Evolutionary conservation across 805 yeast genomes (phyloP).

Genomic region (Yamadazyma takamatsuzukensis): DNA sequence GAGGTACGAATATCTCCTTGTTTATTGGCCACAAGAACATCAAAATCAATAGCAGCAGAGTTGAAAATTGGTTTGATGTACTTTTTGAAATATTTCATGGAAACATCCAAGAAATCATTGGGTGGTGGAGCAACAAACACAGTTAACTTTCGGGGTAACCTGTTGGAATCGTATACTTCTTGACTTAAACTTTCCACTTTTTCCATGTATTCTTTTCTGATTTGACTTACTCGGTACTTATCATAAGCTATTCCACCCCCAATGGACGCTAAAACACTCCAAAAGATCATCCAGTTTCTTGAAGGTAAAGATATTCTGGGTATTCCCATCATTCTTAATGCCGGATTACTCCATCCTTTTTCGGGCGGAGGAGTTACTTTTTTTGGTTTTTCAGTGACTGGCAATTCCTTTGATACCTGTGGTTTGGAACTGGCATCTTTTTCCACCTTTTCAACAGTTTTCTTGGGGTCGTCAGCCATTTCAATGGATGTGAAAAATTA

Average conservation of each 20-base stretch:
- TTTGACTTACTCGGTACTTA: conserved; percentile 62
- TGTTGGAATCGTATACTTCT: conserved; percentile 40
- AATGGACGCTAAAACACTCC: conserved; percentile 61
- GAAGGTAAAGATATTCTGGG: conserved; percentile 77
- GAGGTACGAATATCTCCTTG: conserved; percentile 84
- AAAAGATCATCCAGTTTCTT: conserved; percentile 89
- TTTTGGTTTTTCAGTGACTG: too few relatives aligned
- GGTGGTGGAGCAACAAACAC: conserved; percentile 97
- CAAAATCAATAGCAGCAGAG: conserved; percentile 81
- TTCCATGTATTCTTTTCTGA: conserved; percentile 62
- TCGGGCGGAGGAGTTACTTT: too few relatives aligned
- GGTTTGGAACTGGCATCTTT: too few relatives aligned
- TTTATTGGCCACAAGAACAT: conserved; percentile 67
- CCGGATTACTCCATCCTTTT: conserved; percentile 67
- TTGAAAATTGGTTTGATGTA: conserved; percentile 83
- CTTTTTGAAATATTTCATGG: conserved; percentile 68
- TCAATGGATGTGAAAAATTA: too few relatives aligned
- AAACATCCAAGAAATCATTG: conserved; percentile 76
- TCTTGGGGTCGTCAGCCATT: too few relatives aligned
- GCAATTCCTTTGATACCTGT: too few relatives aligned
- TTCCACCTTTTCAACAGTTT: too few relatives aligned
- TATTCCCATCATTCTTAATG: conserved; percentile 80
- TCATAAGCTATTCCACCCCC: conserved; percentile 83
- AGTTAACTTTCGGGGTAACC: conserved; percentile 69
- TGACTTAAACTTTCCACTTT: conserved; percentile 54